These are phyloP conservation scores for Cunninghamia lanceolata DNA, from an alignment of 75 land plant species.

Conservation along the genomic window DNA sequence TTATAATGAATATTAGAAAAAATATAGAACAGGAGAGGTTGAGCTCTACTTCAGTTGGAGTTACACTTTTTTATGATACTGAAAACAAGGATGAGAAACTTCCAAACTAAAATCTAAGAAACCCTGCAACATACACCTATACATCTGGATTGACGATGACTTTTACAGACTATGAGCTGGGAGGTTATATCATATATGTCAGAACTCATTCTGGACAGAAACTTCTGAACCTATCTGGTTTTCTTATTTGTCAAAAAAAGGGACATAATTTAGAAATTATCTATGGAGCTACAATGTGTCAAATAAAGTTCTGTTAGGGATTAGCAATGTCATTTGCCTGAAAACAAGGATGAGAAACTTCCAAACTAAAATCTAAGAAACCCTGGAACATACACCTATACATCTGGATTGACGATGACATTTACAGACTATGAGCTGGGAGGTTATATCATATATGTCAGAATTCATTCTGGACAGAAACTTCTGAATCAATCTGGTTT, in stretches of 20 bases:
- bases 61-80: not conserved
- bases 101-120: not conserved
- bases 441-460: not conserved
- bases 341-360: not conserved
- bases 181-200: not conserved
- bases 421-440: not conserved
- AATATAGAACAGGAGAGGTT: no score
- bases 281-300: no score
- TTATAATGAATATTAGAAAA: no score
- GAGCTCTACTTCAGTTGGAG: not conserved
- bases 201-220: not conserved
- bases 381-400: not conserved
- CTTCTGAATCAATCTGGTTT: not conserved
- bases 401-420: not conserved
- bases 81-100: not conserved
- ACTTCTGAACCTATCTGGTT: not conserved
- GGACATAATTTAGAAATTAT: no score
- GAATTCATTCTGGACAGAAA: not conserved
- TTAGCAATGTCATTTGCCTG: no score
- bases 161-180: not conserved
- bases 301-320: no score
- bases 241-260: not conserved
- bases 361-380: not conserved
- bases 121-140: not conserved
- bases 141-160: not conserved